Percentiles rank a stretch among this genome's conserved stretches.
These are phyloP conservation scores for Nakazawaea anatomiae DNA, from an alignment of 805 yeast species.

Conservation along the genomic window DNA sequence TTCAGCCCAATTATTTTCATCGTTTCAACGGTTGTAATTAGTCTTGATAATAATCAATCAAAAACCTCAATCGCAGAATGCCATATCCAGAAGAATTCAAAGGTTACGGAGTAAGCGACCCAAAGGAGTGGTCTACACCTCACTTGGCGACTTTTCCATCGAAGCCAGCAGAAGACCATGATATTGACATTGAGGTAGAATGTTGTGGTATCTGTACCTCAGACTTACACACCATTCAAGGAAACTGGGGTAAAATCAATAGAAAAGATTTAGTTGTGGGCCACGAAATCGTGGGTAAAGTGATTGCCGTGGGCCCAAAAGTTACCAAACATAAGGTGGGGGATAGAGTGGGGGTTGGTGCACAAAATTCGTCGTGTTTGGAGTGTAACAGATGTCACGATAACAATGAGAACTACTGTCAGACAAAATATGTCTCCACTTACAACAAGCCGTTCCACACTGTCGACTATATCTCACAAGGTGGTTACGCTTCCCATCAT, in stretches of 20 bases:
- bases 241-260: constrained; percentile 28
- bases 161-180: constrained; percentile 22
- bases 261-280: constrained; percentile 26
- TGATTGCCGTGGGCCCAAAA: constrained; percentile 30
- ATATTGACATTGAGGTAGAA: constrained; percentile 38
- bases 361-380: constrained; percentile 32
- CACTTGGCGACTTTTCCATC: constrained; percentile 16
- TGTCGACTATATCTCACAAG: constrained; percentile 38
- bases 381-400: constrained; percentile 32
- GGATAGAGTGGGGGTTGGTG: constrained; percentile 48
- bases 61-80: constrained; percentile 9
- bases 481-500: constrained; percentile 46
- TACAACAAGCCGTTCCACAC: constrained; percentile 40
- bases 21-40: no score
- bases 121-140: constrained; percentile 17
- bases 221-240: constrained; percentile 39
- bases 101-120: constrained; percentile 22
- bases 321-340: constrained; percentile 35
- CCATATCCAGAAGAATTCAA: constrained; percentile 19
- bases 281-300: constrained; percentile 41
- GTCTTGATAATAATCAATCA: not conserved
- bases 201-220: constrained; percentile 48
- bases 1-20: no score
- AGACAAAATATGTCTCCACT: constrained; percentile 35
- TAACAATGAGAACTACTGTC: constrained; percentile 44